Evolutionary conservation across 2,329 filamentous ascomycete species (phyloP).

Genomic region (Fusarium xyrophilum): DNA sequence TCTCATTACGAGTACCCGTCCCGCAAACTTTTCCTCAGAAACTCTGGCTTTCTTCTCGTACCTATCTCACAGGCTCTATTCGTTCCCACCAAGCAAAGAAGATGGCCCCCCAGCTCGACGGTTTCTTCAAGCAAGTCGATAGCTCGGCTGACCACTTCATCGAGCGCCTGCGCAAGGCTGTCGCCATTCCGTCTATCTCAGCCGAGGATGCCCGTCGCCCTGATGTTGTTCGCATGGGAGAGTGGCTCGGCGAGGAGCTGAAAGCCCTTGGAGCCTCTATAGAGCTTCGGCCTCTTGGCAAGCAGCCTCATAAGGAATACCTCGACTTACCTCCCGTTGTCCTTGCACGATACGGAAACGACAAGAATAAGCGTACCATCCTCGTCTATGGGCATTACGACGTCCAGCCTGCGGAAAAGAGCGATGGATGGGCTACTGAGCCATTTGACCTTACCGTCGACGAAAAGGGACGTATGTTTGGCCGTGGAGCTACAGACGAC

Average conservation of each 20-base stretch:
- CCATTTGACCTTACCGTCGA: conserved; percentile 90
- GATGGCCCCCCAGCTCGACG: conserved; percentile 90
- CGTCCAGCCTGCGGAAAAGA: conserved; percentile 91
- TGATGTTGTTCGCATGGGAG: conserved; percentile 95
- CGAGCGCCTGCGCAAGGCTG: conserved; percentile 86
- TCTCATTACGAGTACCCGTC: conserved; percentile 33
- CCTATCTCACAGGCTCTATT: conserved; percentile 62
- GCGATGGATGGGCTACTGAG: conserved; percentile 94
- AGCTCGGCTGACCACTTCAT: conserved; percentile 81
- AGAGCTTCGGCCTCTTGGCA: conserved; percentile 84
- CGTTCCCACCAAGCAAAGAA: conserved; percentile 68
- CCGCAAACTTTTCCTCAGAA: conserved; percentile 24
- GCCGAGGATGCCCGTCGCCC: conserved; percentile 86
- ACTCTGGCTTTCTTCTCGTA: conserved; percentile 40
- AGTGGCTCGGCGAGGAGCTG: conserved; percentile 86
- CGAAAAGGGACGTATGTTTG: conserved; percentile 93
- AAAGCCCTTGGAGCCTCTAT: conserved; percentile 84
- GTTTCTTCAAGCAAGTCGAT: conserved; percentile 94
- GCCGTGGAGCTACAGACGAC: conserved; percentile 94
- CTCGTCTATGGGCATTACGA: conserved; percentile 99
- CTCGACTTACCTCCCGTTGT: conserved; percentile 93
- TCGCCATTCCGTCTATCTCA: conserved; percentile 95
- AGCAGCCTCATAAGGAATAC: conserved; percentile 89
- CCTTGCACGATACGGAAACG: conserved; percentile 88
- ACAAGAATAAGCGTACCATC: conserved; percentile 92